phyloP scores from a whole-genome alignment of 139 green algal species.

The Micractinium conductrix region DNA sequence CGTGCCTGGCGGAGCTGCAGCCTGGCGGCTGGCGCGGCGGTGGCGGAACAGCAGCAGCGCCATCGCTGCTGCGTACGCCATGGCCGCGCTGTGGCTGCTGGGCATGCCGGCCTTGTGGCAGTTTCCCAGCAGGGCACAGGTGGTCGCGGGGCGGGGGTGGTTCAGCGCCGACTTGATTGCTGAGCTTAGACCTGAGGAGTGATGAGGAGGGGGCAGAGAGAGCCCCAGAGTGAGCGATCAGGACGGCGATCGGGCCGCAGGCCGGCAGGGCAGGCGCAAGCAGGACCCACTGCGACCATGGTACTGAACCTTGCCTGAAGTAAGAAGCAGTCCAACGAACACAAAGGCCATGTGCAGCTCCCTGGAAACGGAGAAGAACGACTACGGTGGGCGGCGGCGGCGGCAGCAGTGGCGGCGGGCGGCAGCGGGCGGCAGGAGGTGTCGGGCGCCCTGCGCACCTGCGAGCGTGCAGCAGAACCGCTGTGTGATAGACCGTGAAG shows the following conservation, averaged over 20 bases:
- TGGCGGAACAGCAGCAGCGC: constrained; percentile 18
- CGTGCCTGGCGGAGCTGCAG: not conserved
- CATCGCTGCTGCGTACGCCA: constrained; percentile 30
- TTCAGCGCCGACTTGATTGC: constrained; percentile 28
- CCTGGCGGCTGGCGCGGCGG: not conserved
- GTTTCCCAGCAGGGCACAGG: constrained; percentile 32
- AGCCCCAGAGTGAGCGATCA: too few species aligned
- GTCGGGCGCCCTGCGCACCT: not conserved
- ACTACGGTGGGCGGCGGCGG: not conserved
- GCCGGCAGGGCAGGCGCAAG: too few species aligned
- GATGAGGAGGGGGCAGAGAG: not conserved
- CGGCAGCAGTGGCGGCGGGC: not conserved
- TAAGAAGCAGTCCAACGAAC: not conserved
- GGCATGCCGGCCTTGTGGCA: constrained; percentile 44
- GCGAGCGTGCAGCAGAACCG: constrained; percentile 12
- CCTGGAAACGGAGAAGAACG: not conserved
- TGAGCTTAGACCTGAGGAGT: constrained; percentile 20
- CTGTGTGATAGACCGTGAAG: constrained; percentile 4
- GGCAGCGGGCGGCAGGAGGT: not conserved
- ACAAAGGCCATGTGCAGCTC: constrained; percentile 29
- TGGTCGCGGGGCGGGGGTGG: constrained; percentile 30
- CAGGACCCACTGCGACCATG: too few species aligned
- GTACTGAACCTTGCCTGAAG: not conserved
- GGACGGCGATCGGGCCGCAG: too few species aligned
- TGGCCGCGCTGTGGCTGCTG: constrained; percentile 29